phyloP scores from a whole-genome alignment of 345 rosid genomes.

The Litchi chinensis region DNA sequence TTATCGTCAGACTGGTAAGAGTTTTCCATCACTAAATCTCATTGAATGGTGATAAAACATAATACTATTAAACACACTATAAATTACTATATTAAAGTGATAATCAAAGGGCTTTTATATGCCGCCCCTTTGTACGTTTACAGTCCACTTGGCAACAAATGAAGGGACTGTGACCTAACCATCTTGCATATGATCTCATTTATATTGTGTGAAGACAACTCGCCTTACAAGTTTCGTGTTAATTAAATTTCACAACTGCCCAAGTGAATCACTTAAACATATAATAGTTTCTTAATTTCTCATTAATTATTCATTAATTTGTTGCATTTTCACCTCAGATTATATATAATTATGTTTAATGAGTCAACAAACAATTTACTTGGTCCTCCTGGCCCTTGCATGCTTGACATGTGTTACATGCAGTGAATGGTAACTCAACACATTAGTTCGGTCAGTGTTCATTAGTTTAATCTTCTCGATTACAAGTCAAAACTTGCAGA shows the following conservation, averaged over 20 bases:
- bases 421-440: neutral
- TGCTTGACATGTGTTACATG: conserved; percentile 36
- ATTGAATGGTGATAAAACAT: too few species aligned
- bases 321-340: neutral
- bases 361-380: conserved; percentile 31
- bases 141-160: conserved; percentile 39
- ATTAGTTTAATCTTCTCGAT: neutral
- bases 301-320: conserved; percentile 14
- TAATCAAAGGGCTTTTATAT: neutral
- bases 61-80: too few species aligned
- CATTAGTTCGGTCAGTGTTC: too few species aligned
- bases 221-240: conserved; percentile 29
- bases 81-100: too few species aligned
- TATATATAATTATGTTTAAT: neutral
- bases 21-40: too few species aligned
- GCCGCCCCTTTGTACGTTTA: conserved; percentile 36
- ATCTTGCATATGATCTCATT: conserved; percentile 21
- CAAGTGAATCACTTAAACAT: conserved; percentile 9
- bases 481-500: conserved; percentile 7
- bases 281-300: neutral
- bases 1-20: too few species aligned
- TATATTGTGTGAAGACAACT: conserved; percentile 23
- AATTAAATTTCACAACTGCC: conserved; percentile 18
- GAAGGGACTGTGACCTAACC: conserved; percentile 12
- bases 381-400: conserved; percentile 29